Evolutionary conservation across 768 basidiomycete species (phyloP).

Genomic region (Serendipita sp.): DNA sequence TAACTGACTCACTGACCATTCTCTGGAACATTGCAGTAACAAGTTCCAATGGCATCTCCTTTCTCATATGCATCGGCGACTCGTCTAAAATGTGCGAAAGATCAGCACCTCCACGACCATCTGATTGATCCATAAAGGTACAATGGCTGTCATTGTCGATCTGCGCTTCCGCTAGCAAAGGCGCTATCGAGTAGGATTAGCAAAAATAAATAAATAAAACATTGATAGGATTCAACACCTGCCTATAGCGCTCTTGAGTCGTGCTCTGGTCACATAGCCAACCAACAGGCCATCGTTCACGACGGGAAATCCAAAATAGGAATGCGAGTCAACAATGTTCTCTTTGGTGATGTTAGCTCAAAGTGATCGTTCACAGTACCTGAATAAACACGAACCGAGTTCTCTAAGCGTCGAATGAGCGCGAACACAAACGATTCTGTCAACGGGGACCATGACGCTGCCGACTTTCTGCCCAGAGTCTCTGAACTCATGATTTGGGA

Average conservation of each 20-base stretch:
- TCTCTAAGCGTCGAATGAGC: slow-evolving; percentile 29
- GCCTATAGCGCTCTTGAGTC: slow-evolving; percentile 28
- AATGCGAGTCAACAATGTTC: slow-evolving; percentile 26
- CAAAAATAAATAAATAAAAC: background rate
- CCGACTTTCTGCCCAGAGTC: slow-evolving; percentile 50
- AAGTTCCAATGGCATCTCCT: slow-evolving; percentile 54
- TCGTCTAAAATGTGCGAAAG: slow-evolving; percentile 27
- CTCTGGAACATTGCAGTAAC: slow-evolving; percentile 65
- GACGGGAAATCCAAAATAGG: slow-evolving; percentile 53
- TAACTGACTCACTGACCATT: slow-evolving; percentile 28
- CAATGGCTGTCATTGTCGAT: slow-evolving; percentile 13
- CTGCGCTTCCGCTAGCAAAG: slow-evolving; percentile 15
- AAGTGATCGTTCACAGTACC: background rate
- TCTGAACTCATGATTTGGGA: slow-evolving; percentile 46
- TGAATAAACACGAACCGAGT: slow-evolving; percentile 25
- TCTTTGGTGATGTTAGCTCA: slow-evolving; percentile 19
- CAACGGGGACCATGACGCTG: slow-evolving; percentile 40
- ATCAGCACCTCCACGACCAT: slow-evolving; percentile 15
- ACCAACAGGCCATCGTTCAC: slow-evolving; percentile 32
- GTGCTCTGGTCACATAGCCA: slow-evolving; percentile 47
- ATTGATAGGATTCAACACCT: background rate
- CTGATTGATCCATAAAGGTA: slow-evolving; percentile 7
- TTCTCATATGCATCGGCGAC: slow-evolving; percentile 44
- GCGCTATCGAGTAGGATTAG: slow-evolving; percentile 12
- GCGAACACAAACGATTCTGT: slow-evolving; percentile 35